These are phyloP conservation scores for Posidonia oceanica DNA, from an alignment of 116 monocot species.

Conservation along the genomic window DNA sequence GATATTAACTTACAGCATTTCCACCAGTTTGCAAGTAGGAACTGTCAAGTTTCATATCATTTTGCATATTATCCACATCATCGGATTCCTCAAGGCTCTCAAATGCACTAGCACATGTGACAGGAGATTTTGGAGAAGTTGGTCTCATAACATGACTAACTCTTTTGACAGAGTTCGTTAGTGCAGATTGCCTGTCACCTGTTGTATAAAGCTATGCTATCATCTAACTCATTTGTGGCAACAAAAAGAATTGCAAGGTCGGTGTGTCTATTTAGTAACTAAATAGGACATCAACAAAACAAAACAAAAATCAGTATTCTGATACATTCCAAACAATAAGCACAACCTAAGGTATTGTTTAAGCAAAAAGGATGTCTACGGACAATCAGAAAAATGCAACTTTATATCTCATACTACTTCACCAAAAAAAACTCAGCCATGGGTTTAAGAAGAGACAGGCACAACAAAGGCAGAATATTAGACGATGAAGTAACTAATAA, in stretches of 20 bases:
- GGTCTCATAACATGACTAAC: conserved; percentile 35
- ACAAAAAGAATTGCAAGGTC: neutral
- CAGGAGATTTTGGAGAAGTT: conserved; percentile 83
- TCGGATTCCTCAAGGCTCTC: conserved; percentile 84
- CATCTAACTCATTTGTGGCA: neutral
- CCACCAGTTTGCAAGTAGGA: conserved; percentile 51
- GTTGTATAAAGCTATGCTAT: conserved; percentile 5
- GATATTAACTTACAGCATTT: conserved; percentile 48
- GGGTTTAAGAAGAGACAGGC: too few relatives aligned
- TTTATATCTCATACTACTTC: too few relatives aligned
- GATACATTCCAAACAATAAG: too few relatives aligned
- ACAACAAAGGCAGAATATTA: too few relatives aligned
- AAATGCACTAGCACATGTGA: conserved; percentile 68
- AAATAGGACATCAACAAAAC: too few relatives aligned
- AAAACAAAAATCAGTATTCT: too few relatives aligned
- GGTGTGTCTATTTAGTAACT: too few relatives aligned
- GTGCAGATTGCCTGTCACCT: conserved; percentile 43
- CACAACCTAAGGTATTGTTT: too few relatives aligned
- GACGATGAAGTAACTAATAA: too few relatives aligned
- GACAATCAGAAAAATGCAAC: too few relatives aligned
- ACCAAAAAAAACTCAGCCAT: too few relatives aligned
- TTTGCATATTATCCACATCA: conserved; percentile 44
- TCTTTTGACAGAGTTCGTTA: conserved; percentile 40
- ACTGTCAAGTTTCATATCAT: conserved; percentile 41
- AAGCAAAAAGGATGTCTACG: too few relatives aligned